Conservation (phyloP, 2,329 filamentous ascomycete genomes). For the Penicillium concentricum region DNA sequence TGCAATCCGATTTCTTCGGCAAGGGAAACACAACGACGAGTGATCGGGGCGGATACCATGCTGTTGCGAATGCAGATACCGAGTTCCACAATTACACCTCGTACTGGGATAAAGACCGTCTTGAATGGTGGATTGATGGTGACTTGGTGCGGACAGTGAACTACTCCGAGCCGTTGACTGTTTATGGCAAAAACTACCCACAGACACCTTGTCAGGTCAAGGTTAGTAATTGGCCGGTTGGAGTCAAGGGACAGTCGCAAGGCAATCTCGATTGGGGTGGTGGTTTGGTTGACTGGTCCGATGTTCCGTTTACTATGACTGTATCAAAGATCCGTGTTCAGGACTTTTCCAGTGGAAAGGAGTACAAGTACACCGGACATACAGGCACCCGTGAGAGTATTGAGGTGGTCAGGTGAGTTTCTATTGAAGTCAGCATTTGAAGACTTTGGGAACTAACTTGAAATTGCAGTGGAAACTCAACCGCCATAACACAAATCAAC, state of each 20-base stretch:
- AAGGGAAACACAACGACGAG: slow-evolving; percentile 77
- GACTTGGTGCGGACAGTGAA: slow-evolving; percentile 60
- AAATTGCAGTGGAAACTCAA: slow-evolving; percentile 15
- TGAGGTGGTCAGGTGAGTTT: slow-evolving; percentile 48
- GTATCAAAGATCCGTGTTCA: slow-evolving; percentile 60
- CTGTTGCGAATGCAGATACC: slow-evolving; percentile 57
- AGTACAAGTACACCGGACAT: slow-evolving; percentile 64
- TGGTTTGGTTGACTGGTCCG: slow-evolving; percentile 62
- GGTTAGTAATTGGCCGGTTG: slow-evolving; percentile 68
- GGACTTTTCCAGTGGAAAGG: slow-evolving; percentile 60
- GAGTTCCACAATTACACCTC: slow-evolving; percentile 51
- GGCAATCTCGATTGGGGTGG: slow-evolving; percentile 67
- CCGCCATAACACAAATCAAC: slow-evolving; percentile 8
- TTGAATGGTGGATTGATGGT: slow-evolving; percentile 67
- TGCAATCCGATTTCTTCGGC: slow-evolving; percentile 91
- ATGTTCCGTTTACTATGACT: slow-evolving; percentile 70
- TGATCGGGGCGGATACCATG: slow-evolving; percentile 78
- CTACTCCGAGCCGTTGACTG: slow-evolving; percentile 55
- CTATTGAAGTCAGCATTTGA: not conserved
- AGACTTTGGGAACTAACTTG: not conserved
- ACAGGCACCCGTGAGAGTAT: slow-evolving; percentile 66
- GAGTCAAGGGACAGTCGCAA: slow-evolving; percentile 40
- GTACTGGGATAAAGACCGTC: slow-evolving; percentile 64
- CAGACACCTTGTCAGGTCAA: slow-evolving; percentile 73
- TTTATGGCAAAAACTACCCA: slow-evolving; percentile 58